Base-by-base conservation (phyloP, 441 rosid species). In the Brassica balearica region DNA sequence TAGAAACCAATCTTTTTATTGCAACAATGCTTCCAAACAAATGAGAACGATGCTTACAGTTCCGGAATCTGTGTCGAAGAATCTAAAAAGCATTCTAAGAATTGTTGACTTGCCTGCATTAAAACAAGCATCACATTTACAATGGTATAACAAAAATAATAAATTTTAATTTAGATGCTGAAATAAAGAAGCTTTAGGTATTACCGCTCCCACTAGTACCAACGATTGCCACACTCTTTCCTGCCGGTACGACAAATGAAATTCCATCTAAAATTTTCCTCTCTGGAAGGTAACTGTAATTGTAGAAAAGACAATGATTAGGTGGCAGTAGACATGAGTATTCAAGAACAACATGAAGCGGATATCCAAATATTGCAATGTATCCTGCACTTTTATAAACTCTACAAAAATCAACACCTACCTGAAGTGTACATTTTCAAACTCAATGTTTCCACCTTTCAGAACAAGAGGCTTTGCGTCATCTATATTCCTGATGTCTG, bases 171-270 rank as follows among this genome's bases (percentile, higher is more conserved):
- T 19, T 19, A 19, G 1, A 73, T 46, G 56, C 53, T 63, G 12
- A 53, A 64, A 66, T 55, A 61, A 23, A 60, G 8, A 2, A 68
- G 71, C 1, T 61, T 56, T 25, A 64, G 43, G 17, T 77, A 89
- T 85, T 88, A 92, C 98, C 98, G 68, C 98, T 92, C 75, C 97
- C 97, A 80, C 98, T 95, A 19, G 98, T 92, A 75, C 98, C 97
- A 82, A 92, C 97, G 71, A 95, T 91, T 72, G 98, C 98, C 80
- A 92, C 92, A 83, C 97, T 95, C 82, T 91, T 92, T 73, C 97
- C 98, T 73, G 97, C 93, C 22, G 97, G 94, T 68, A 92, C 91
- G 66, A 81, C 78, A 86, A 95, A 95, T 68, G 97, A 90, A 74
- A 95, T 86, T 75, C 97, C 97, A 78, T 95, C 90, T 75, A 95